These are phyloP conservation scores for Veloboletus limbatus DNA, from an alignment of 1,284 basidiomycete genomes.

Conservation along the genomic window DNA sequence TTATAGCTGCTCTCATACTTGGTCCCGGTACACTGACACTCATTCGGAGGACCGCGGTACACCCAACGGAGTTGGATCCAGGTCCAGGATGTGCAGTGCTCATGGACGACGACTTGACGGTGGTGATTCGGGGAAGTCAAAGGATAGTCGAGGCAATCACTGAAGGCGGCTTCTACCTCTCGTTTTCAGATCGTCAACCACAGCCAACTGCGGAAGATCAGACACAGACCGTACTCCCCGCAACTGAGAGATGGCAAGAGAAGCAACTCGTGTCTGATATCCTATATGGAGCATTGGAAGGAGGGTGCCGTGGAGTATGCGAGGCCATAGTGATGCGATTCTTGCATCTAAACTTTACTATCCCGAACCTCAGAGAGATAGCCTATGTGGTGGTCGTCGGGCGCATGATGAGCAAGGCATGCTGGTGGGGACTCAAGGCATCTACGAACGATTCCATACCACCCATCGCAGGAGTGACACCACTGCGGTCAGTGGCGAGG, in stretches of 20 bases:
- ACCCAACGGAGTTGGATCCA: slow-evolving; percentile 8
- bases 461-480: neutral
- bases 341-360: slow-evolving; percentile 4
- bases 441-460: neutral
- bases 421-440: slow-evolving; percentile 13
- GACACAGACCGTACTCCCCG: neutral
- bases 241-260: slow-evolving; percentile 4
- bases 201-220: neutral
- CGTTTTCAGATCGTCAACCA: slow-evolving; percentile 2
- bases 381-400: slow-evolving; percentile 2
- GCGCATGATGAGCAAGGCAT: slow-evolving; percentile 9
- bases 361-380: slow-evolving; percentile 12
- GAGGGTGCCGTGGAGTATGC: slow-evolving; percentile 18
- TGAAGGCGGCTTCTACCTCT: slow-evolving; percentile 20
- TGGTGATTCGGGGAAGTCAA: slow-evolving; percentile 19
- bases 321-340: slow-evolving; percentile 17
- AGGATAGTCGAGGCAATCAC: slow-evolving; percentile 17
- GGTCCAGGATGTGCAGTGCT: slow-evolving; percentile 17
- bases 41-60: slow-evolving; percentile 9
- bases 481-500: slow-evolving; percentile 10
- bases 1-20: slow-evolving; percentile 11
- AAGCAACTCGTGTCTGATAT: slow-evolving; percentile 12
- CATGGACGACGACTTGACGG: slow-evolving; percentile 17
- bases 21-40: slow-evolving; percentile 18
- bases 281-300: slow-evolving; percentile 16